Conservation (phyloP, 2,329 filamentous ascomycete species). For the Colletotrichum paranaense region DNA sequence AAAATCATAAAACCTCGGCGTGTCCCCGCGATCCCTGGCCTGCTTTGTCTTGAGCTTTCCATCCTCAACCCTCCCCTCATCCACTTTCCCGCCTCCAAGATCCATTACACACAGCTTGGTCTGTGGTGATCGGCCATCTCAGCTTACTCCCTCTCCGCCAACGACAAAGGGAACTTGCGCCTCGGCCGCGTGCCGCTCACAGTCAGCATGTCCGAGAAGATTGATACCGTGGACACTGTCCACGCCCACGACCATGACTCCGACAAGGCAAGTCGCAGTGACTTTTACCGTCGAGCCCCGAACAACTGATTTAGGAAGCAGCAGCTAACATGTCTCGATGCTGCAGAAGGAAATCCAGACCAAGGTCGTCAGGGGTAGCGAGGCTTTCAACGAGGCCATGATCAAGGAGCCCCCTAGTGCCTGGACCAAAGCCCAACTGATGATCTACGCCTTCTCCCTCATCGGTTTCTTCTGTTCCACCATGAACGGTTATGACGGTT, state of each 20-base stretch:
- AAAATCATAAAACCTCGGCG: conserved; percentile 37
- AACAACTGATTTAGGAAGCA: background rate
- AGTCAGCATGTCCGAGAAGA: conserved; percentile 31
- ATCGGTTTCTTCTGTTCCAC: conserved; percentile 61
- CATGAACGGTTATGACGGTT: conserved; percentile 65
- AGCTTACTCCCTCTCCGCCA: background rate
- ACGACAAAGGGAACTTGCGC: background rate
- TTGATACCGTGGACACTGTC: conserved; percentile 33
- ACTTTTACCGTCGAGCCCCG: accelerated
- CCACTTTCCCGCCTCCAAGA: conserved; percentile 3
- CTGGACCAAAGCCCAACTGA: conserved; percentile 50
- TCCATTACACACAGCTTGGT: conserved; percentile 10
- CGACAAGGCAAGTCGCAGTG: conserved; percentile 28
- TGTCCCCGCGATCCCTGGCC: conserved; percentile 30
- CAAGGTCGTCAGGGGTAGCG: conserved; percentile 61
- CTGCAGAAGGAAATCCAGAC: conserved; percentile 42
- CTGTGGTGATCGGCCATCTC: conserved; percentile 27
- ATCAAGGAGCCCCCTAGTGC: conserved; percentile 61
- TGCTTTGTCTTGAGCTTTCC: conserved; percentile 26
- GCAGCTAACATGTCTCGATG: background rate
- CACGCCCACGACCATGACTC: conserved; percentile 29
- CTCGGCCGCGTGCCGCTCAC: conserved; percentile 17
- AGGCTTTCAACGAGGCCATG: conserved; percentile 66
- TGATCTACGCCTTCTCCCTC: conserved; percentile 57
- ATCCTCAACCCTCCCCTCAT: conserved; percentile 31